phyloP scores from a whole-genome alignment of 345 rosid genomes.

The Moricandia arvensis region DNA sequence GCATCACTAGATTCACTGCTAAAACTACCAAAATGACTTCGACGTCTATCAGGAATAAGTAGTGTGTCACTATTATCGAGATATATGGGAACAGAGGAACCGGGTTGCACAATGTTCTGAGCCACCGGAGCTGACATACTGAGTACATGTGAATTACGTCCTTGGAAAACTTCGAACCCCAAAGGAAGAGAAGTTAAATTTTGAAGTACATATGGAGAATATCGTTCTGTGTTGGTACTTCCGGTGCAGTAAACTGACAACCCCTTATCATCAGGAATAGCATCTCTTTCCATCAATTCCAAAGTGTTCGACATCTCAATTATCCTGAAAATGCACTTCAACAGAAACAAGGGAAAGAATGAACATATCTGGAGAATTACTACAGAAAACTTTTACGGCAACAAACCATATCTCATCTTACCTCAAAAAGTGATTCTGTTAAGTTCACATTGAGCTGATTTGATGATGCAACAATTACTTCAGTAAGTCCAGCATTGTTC shows the following conservation, averaged over 20 bases:
- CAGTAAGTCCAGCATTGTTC: constrained; percentile 52
- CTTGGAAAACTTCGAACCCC: constrained; percentile 59
- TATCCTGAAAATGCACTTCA: constrained; percentile 75
- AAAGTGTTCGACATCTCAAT: constrained; percentile 70
- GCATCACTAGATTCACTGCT: constrained; percentile 61
- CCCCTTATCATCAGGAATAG: constrained; percentile 42
- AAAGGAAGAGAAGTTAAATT: constrained; percentile 86
- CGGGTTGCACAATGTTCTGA: constrained; percentile 58
- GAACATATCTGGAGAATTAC: constrained; percentile 7
- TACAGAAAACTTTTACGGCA: not conserved
- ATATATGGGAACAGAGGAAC: constrained; percentile 73
- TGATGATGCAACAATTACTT: constrained; percentile 58
- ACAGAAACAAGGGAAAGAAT: constrained; percentile 13
- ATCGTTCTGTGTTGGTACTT: constrained; percentile 51
- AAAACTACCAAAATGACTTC: constrained; percentile 55
- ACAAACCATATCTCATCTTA: constrained; percentile 30
- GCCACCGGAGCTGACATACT: constrained; percentile 46
- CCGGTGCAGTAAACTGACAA: constrained; percentile 40
- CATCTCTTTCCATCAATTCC: constrained; percentile 45
- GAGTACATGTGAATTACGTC: constrained; percentile 46
- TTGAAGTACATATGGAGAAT: constrained; percentile 88
- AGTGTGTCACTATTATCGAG: constrained; percentile 61
- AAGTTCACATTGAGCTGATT: constrained; percentile 72
- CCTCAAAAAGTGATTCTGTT: constrained; percentile 86
- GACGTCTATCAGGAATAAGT: constrained; percentile 49